Base-by-base conservation (phyloP, 371 early-diverging fungal genomes). In the Massospora cicadina region DNA sequence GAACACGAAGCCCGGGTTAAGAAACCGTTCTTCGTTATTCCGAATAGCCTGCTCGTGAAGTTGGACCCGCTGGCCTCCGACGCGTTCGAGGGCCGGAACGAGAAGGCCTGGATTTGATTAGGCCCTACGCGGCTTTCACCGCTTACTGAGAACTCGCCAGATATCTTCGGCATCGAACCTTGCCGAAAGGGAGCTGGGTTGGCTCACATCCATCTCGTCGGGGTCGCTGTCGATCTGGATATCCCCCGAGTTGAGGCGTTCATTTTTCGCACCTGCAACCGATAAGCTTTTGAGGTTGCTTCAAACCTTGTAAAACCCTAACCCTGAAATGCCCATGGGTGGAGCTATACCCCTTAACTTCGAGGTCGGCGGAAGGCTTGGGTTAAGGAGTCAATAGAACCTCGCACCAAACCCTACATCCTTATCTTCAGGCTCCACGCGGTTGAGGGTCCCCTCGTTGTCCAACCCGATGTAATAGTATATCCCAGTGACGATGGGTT, bases 391-490 rank as follows among this genome's bases (percentile, higher is more conserved):
- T 12, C 0, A 17, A 29, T 28, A n/a, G n/a, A n/a, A 31, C 43
- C 55, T 25, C 10, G 5, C n/a, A 32, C 24, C 10, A 58, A 55
- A 10, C 3, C 63, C 67, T 72, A 81, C 81, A 70, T 76, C 73
- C 23, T 65, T 64, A 1, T 72, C 68, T 23, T 70, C 7, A 64
- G 75, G 70, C 55, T 75, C 78, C 30, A 71, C 70, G 43, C 82
- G 63, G 54, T 78, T 76, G 25, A 86, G 69, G n/a, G 77, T 71
- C 0, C 85, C 87, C 30, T 75, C 76, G 3, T 84, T 85, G 60
- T 88, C 86, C 0, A 86, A 69, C 0, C 83, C 86, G 66, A 84
- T 68, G 63, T 86, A 86, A 66, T 82, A 88, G 33, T 83, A 57
- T 24, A 82, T 61, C 54, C 80, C 73, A 55, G 75, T 68, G 13